Conservation (phyloP, 1,139 yeast genomes). For the Suhomyces bokatorum region DNA sequence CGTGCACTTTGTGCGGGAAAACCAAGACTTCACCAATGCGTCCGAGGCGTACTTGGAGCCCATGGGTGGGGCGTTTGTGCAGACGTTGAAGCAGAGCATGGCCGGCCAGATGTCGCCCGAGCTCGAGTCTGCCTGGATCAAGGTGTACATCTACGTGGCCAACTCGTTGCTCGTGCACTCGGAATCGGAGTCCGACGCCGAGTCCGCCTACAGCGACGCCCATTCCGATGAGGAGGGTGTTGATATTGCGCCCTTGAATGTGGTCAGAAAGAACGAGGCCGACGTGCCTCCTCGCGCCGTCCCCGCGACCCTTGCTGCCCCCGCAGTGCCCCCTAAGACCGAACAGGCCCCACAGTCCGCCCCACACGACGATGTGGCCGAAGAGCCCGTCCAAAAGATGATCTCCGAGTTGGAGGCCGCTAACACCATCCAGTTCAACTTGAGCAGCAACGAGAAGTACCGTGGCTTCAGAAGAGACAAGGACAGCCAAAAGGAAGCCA, state of each 20-base stretch:
- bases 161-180: constrained; percentile 34
- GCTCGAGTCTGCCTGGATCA: constrained; percentile 45
- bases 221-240: constrained; percentile 13
- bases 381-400: constrained; percentile 3
- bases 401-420: constrained; percentile 14
- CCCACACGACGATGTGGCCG: constrained; percentile 5
- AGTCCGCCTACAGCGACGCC: constrained; percentile 16
- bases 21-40: constrained; percentile 27
- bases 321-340: constrained; percentile 3
- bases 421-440: constrained; percentile 22
- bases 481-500: constrained; percentile 29
- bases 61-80: constrained; percentile 43
- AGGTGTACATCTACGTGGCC: constrained; percentile 42
- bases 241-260: constrained; percentile 18
- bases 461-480: constrained; percentile 48
- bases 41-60: constrained; percentile 42
- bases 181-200: constrained; percentile 12
- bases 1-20: constrained; percentile 35
- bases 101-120: constrained; percentile 30
- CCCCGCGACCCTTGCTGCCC: constrained; percentile 1
- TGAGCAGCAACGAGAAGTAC: constrained; percentile 39
- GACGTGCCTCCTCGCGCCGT: constrained; percentile 10
- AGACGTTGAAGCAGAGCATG: constrained; percentile 41
- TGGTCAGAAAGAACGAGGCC: constrained; percentile 5
- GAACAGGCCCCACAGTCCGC: constrained; percentile 1